These are phyloP conservation scores for Ceratobasidium sp. DNA, from an alignment of 1,284 basidiomycete species.

Conservation along the genomic window DNA sequence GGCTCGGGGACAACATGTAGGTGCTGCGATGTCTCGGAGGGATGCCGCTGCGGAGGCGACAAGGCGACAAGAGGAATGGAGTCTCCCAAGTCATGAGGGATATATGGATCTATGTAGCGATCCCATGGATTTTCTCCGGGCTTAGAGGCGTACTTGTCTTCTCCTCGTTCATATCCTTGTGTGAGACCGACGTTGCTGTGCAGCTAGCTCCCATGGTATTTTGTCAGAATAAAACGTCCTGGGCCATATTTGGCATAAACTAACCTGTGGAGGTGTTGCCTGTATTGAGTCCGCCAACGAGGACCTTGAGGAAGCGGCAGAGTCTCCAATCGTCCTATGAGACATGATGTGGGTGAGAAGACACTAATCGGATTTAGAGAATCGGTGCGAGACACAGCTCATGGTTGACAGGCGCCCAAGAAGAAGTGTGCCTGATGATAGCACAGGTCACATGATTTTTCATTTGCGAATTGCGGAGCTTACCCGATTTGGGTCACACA, in stretches of 20 bases:
- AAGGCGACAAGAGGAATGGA: conserved; percentile 25
- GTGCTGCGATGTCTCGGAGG: neutral
- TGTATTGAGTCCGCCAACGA: neutral
- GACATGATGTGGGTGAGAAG: no score
- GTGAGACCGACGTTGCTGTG: neutral
- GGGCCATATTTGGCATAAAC: neutral
- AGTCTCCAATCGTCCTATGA: neutral
- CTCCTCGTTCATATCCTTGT: neutral
- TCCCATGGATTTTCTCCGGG: neutral
- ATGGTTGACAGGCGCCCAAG: no score
- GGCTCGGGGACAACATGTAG: neutral
- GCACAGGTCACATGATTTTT: no score
- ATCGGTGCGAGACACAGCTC: no score
- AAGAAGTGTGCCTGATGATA: no score
- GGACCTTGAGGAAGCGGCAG: neutral
- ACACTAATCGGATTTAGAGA: no score
- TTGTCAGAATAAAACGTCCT: neutral
- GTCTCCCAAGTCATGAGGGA: neutral
- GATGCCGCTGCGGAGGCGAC: neutral
- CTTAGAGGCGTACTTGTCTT: neutral
- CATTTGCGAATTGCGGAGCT: no score
- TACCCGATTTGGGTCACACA: no score
- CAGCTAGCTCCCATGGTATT: neutral
- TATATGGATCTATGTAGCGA: conserved; percentile 9
- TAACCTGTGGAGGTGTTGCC: conserved; percentile 10